phyloP scores from a whole-genome alignment of 176 grass and related monocot species.

The Eragrostis nindensis region DNA sequence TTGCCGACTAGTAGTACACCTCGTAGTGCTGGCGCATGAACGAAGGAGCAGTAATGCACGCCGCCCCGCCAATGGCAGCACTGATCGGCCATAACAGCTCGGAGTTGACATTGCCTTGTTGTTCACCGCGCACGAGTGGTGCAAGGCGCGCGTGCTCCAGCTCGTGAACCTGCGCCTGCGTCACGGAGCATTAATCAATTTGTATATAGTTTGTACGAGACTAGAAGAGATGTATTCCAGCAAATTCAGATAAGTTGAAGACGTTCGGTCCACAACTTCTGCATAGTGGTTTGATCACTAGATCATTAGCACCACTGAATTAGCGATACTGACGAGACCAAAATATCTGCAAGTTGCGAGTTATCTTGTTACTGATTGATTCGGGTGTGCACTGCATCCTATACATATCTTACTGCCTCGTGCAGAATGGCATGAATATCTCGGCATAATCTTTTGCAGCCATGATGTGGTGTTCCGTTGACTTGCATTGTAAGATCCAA shows the following conservation, averaged over 20 bases:
- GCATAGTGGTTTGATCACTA: not conserved
- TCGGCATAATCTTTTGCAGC: too few species aligned
- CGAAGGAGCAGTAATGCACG: not conserved
- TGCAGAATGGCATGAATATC: too few species aligned
- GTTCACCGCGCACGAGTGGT: not conserved
- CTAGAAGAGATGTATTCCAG: not conserved
- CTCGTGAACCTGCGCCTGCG: not conserved
- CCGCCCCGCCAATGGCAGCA: not conserved
- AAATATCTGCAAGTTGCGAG: not conserved
- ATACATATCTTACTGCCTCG: too few species aligned
- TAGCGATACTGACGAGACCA: not conserved
- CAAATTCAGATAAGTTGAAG: not conserved
- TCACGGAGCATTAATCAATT: slow-evolving; percentile 18
- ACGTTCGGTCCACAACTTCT: not conserved
- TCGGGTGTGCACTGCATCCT: too few species aligned
- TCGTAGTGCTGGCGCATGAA: not conserved
- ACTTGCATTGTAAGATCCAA: too few species aligned
- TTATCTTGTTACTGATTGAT: too few species aligned
- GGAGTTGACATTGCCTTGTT: slow-evolving; percentile 5
- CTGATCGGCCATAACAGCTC: not conserved
- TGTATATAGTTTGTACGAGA: not conserved
- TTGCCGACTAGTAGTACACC: not conserved
- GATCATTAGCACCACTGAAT: not conserved
- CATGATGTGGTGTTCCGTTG: too few species aligned
- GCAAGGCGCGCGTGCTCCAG: not conserved